These are phyloP conservation scores for Tetragonia tetragonoides DNA, from an alignment of 148 eudicot species.

Conservation along the genomic window DNA sequence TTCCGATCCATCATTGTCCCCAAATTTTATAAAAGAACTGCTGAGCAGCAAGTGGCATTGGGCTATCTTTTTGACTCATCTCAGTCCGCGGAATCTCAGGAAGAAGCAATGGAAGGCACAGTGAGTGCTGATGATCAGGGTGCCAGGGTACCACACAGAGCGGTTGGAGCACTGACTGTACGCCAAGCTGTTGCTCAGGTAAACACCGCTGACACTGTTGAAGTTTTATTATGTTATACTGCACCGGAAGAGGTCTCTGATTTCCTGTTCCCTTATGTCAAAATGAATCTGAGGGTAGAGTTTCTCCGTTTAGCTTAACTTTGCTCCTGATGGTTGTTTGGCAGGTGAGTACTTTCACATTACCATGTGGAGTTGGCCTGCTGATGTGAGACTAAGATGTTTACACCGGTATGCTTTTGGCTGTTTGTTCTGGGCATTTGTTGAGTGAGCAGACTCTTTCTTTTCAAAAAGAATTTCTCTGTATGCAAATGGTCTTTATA, in stretches of 20 bases:
- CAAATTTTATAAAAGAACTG: conserved; percentile 76
- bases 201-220: conserved; percentile 61
- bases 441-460: background rate
- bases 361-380: conserved; percentile 89
- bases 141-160: conserved; percentile 67
- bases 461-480: background rate
- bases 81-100: conserved; percentile 40
- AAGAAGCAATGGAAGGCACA: conserved; percentile 37
- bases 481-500: background rate
- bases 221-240: conserved; percentile 82
- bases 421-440: background rate
- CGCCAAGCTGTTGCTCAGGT: conserved; percentile 88
- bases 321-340: conserved; percentile 5
- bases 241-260: conserved; percentile 84
- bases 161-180: conserved; percentile 80
- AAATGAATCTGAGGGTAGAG: background rate
- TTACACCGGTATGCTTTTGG: conserved; percentile 80
- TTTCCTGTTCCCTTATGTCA: background rate
- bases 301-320: conserved; percentile 12
- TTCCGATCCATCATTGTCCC: conserved; percentile 69
- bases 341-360: conserved; percentile 93
- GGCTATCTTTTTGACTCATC: conserved; percentile 63
- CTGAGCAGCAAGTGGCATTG: conserved; percentile 78
- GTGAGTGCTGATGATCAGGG: conserved; percentile 24
- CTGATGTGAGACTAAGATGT: conserved; percentile 85